Percentiles rank a stretch among this genome's conserved stretches.
Evolutionary conservation across 2,329 filamentous ascomycete species (phyloP).

Genomic region (Clarireedia monteithiana): DNA sequence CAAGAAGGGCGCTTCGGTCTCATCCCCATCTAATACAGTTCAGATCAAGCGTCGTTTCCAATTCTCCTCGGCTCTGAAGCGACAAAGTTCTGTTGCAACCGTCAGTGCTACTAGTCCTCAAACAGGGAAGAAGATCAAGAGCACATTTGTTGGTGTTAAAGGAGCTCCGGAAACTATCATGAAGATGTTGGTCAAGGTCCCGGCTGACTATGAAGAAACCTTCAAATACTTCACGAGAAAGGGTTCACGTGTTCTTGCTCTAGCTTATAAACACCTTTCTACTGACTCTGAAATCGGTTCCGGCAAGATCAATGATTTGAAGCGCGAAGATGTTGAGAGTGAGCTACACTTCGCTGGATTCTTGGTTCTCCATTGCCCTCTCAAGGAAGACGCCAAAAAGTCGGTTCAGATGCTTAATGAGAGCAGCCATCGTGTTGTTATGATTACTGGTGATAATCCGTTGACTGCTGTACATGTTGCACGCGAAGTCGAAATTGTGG

Average conservation of each 20-base stretch:
- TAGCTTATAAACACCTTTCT: slow-evolving; percentile 89
- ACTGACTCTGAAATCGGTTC: slow-evolving; percentile 74
- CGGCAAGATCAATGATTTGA: slow-evolving; percentile 83
- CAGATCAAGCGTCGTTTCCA: slow-evolving; percentile 97
- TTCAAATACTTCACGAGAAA: slow-evolving; percentile 97
- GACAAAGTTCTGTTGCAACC: slow-evolving; percentile 88
- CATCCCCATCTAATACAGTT: slow-evolving; percentile 61
- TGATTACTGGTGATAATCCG: slow-evolving; percentile 99
- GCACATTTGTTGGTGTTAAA: slow-evolving; percentile 92
- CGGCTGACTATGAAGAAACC: slow-evolving; percentile 89
- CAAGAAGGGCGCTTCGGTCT: slow-evolving; percentile 44
- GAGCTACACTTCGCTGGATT: slow-evolving; percentile 88
- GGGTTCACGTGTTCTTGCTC: slow-evolving; percentile 84
- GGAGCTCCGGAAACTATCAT: slow-evolving; percentile 95
- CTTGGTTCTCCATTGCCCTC: slow-evolving; percentile 85
- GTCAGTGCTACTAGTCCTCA: slow-evolving; percentile 64
- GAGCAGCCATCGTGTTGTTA: slow-evolving; percentile 95
- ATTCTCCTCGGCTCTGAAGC: slow-evolving; percentile 93
- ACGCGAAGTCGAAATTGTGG: slow-evolving; percentile 92
- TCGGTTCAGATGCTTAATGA: slow-evolving; percentile 96
- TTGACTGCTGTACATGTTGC: slow-evolving; percentile 95
- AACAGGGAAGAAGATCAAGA: slow-evolving; percentile 67
- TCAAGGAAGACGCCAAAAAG: slow-evolving; percentile 93
- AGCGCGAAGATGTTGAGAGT: slow-evolving; percentile 84
- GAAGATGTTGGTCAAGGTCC: slow-evolving; percentile 79